Conservation (phyloP, 1,284 basidiomycete genomes). For the Heterobasidion occidentale region DNA sequence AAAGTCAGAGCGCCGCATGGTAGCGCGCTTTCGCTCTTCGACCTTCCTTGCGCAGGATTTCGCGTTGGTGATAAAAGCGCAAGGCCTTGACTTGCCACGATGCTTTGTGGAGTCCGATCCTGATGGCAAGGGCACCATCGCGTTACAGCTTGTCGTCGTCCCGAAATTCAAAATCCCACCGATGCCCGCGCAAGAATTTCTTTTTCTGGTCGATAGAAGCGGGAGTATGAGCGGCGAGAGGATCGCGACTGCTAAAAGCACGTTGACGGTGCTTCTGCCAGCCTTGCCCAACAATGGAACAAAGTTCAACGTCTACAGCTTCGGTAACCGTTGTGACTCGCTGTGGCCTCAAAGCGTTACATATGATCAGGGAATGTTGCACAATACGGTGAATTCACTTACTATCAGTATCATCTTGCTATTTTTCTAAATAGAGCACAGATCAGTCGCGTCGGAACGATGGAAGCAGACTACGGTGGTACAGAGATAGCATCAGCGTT, state of each 20-base stretch:
- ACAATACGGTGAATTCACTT: slow-evolving; percentile 33
- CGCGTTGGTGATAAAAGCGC: slow-evolving; percentile 34
- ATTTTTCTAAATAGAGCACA: background rate
- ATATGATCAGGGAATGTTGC: slow-evolving; percentile 26
- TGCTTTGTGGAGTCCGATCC: slow-evolving; percentile 42
- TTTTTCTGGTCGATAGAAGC: slow-evolving; percentile 39
- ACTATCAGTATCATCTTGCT: slow-evolving; percentile 5
- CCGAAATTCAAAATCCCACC: slow-evolving; percentile 36
- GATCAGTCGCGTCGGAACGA: slow-evolving; percentile 25
- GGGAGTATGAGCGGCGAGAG: slow-evolving; percentile 34
- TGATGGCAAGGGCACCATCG: slow-evolving; percentile 25
- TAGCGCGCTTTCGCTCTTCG: slow-evolving; percentile 26
- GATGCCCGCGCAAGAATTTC: slow-evolving; percentile 32
- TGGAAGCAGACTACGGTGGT: slow-evolving; percentile 36
- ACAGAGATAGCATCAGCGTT: slow-evolving; percentile 40
- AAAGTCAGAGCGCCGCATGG: slow-evolving; percentile 31
- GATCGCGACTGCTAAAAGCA: slow-evolving; percentile 31
- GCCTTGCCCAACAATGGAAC: slow-evolving; percentile 30
- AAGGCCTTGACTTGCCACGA: slow-evolving; percentile 39
- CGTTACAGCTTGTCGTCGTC: slow-evolving; percentile 43
- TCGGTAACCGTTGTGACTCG: slow-evolving; percentile 23
- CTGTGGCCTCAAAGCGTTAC: slow-evolving; percentile 29
- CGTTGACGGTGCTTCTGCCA: slow-evolving; percentile 29
- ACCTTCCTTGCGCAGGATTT: slow-evolving; percentile 38
- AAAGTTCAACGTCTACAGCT: slow-evolving; percentile 43